Percentiles rank a stretch among this genome's conserved stretches.
Evolutionary conservation across 768 basidiomycete species (phyloP).

Genomic region (Russula foetens): DNA sequence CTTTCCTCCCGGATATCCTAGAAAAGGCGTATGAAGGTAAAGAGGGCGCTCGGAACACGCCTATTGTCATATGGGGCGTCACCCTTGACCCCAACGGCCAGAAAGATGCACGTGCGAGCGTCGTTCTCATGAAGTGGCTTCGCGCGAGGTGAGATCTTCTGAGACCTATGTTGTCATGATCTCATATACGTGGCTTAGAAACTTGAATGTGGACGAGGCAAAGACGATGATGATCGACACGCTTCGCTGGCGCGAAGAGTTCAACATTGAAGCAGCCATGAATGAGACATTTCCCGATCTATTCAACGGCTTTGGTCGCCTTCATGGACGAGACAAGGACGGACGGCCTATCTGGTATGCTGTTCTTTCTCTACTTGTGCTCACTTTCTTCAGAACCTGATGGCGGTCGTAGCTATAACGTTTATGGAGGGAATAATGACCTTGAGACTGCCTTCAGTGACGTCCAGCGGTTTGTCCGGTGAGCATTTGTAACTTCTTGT

Average conservation of each 20-base stretch:
- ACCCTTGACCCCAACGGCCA: constrained; percentile 51
- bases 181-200: constrained; percentile 31
- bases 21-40: constrained; percentile 54
- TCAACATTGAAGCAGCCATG: constrained; percentile 50
- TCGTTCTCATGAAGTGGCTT: constrained; percentile 75
- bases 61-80: constrained; percentile 66
- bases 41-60: constrained; percentile 38
- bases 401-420: constrained; percentile 49
- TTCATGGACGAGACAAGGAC: constrained; percentile 63
- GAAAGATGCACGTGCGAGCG: constrained; percentile 57
- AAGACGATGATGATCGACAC: constrained; percentile 60
- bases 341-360: constrained; percentile 62
- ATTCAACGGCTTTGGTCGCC: constrained; percentile 48
- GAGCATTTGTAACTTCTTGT: constrained; percentile 7
- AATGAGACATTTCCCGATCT: constrained; percentile 37
- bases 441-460: constrained; percentile 69
- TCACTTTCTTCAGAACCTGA: not conserved
- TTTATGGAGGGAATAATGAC: constrained; percentile 67
- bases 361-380: constrained; percentile 23
- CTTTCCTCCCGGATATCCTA: constrained; percentile 44
- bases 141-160: constrained; percentile 52
- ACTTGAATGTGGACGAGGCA: constrained; percentile 42
- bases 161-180: not conserved
- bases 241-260: constrained; percentile 61
- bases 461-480: constrained; percentile 69